phyloP scores from a whole-genome alignment of 2,329 filamentous ascomycete genomes.

The Claviceps citrina region DNA sequence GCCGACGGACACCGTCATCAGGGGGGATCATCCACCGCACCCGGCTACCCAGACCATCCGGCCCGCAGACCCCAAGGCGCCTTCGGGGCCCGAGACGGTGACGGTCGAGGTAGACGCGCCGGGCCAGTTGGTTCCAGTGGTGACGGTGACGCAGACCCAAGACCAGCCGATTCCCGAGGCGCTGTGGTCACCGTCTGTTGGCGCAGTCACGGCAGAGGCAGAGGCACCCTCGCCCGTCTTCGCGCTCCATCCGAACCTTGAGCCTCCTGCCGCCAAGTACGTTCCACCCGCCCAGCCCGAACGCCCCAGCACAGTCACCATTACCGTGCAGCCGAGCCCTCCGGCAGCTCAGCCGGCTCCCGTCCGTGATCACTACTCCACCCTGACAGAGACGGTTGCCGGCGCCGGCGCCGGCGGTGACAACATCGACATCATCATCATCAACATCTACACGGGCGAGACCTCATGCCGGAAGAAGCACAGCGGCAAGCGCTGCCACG shows the following conservation, averaged over 20 bases:
- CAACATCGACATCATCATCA: conserved; percentile 18
- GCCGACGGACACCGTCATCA: conserved; percentile 5
- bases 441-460: conserved; percentile 17
- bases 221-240: too few species aligned
- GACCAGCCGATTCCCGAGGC: neutral
- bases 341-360: conserved; percentile 8
- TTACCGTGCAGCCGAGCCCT: conserved; percentile 6
- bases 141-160: conserved; percentile 8
- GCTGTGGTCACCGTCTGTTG: neutral
- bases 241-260: too few species aligned
- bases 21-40: neutral
- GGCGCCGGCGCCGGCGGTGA: conserved; percentile 10
- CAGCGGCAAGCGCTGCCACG: conserved; percentile 14
- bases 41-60: conserved; percentile 13
- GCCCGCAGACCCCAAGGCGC: conserved; percentile 4
- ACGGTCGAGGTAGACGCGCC: conserved; percentile 10
- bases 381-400: conserved; percentile 13
- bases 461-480: conserved; percentile 14
- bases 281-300: neutral
- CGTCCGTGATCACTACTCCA: conserved; percentile 10
- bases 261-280: neutral
- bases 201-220: conserved; percentile 7
- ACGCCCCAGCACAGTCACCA: conserved; percentile 8
- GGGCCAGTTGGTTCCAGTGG: conserved; percentile 9
- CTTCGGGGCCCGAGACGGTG: conserved; percentile 9